phyloP scores from a whole-genome alignment of 2,329 filamentous ascomycete genomes.

The Fusarium setosum region DNA sequence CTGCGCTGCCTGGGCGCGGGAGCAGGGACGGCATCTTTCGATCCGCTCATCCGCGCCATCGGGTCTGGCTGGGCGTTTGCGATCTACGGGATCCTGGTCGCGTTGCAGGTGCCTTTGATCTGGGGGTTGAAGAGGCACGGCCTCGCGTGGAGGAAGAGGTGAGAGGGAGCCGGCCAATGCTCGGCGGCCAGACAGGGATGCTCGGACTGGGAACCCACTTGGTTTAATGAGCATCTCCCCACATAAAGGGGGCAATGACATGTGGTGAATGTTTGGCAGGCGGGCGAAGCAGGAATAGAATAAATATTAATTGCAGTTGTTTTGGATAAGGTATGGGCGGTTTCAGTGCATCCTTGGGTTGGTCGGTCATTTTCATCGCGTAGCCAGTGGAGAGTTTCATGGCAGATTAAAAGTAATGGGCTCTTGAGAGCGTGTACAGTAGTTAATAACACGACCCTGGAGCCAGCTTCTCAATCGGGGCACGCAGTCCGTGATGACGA shows the following conservation, averaged over 20 bases:
- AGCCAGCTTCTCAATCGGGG: background rate
- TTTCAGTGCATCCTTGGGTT: constrained; percentile 18
- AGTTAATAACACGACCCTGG: background rate
- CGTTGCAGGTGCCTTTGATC: constrained; percentile 19
- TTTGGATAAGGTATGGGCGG: constrained; percentile 30
- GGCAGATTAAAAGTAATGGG: background rate
- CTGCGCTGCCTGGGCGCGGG: constrained; percentile 39
- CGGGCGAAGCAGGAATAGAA: background rate
- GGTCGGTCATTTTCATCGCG: background rate
- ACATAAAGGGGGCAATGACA: constrained; percentile 27
- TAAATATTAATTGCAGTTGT: constrained; percentile 14
- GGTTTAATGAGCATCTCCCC: constrained; percentile 40
- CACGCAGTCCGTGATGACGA: background rate
- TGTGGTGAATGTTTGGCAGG: background rate
- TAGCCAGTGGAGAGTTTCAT: constrained; percentile 4
- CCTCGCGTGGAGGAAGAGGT: constrained; percentile 3
- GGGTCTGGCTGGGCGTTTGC: constrained; percentile 37
- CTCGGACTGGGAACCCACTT: constrained; percentile 34
- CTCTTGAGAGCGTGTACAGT: background rate
- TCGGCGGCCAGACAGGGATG: constrained; percentile 18
- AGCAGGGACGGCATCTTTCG: constrained; percentile 37
- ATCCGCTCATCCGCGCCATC: constrained; percentile 30
- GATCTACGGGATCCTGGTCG: constrained; percentile 28
- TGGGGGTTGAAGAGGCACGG: constrained; percentile 5
- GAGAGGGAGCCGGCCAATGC: background rate